Conservation (phyloP, 2,329 filamentous ascomycete species). For the Venturia nashicola region DNA sequence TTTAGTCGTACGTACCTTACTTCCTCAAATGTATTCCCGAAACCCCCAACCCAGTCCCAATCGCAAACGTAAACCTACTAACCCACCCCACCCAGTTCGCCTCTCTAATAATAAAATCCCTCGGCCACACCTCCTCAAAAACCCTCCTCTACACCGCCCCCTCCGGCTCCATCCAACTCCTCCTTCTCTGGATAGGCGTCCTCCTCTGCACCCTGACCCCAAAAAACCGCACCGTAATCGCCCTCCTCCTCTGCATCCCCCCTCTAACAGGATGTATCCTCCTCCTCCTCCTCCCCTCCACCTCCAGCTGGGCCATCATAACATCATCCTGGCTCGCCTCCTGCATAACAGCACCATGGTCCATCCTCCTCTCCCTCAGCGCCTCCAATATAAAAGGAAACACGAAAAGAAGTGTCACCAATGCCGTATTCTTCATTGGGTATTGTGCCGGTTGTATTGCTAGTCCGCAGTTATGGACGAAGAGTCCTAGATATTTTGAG, state of each 20-base stretch:
- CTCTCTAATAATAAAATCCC: constrained; percentile 35
- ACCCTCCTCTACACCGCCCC: constrained; percentile 37
- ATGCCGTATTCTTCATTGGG: constrained; percentile 38
- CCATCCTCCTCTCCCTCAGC: constrained; percentile 30
- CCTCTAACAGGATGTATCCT: not conserved
- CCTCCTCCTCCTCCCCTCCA: constrained; percentile 9
- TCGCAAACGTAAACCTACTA: no score
- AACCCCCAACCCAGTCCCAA: no score
- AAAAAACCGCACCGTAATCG: not conserved
- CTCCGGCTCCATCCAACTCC: constrained; percentile 36
- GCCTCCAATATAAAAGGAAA: constrained; percentile 41
- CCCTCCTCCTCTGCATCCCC: not conserved
- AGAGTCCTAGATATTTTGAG: constrained; percentile 35
- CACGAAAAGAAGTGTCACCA: constrained; percentile 36
- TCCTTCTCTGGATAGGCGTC: constrained; percentile 35
- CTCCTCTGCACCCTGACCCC: not conserved
- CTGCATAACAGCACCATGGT: constrained; percentile 31
- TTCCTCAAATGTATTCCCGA: no score
- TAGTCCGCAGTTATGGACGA: constrained; percentile 17
- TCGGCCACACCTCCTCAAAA: constrained; percentile 32
- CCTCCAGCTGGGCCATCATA: constrained; percentile 35
- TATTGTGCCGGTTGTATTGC: constrained; percentile 37
- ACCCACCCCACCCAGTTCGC: constrained; percentile 15
- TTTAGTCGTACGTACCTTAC: not conserved
- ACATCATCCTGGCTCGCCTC: constrained; percentile 36